phyloP scores from a whole-genome alignment of 2,329 filamentous ascomycete species.

The Leptodontidium sp. region DNA sequence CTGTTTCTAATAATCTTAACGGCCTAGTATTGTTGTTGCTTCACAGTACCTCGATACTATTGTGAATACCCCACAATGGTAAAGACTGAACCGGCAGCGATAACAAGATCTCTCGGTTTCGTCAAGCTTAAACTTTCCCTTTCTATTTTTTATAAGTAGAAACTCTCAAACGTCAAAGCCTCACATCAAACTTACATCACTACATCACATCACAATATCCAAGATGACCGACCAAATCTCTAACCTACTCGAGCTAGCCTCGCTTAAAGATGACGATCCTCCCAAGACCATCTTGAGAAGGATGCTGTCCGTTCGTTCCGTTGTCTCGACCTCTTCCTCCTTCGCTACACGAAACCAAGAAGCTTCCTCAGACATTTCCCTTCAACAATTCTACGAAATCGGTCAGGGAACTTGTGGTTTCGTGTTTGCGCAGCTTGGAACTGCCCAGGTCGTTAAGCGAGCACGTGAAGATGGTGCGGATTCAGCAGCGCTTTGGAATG shows the following conservation, averaged over 20 bases:
- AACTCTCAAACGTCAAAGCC: too few species aligned
- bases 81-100: too few species aligned
- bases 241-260: not conserved
- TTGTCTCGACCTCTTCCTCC: not conserved
- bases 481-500: not conserved
- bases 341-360: not conserved
- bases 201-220: not conserved
- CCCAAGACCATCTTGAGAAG: not conserved
- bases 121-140: too few species aligned
- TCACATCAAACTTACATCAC: too few species aligned
- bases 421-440: not conserved
- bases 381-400: not conserved
- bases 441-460: not conserved
- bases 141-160: too few species aligned
- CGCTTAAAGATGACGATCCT: not conserved
- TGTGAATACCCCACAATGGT: too few species aligned
- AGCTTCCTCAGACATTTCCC: not conserved
- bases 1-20: too few species aligned
- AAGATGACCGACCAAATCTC: not conserved
- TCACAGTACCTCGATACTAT: too few species aligned
- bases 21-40: too few species aligned
- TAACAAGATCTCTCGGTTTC: too few species aligned
- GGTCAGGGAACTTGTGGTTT: not conserved
- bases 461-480: not conserved
- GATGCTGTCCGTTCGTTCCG: not conserved